Base-by-base conservation (phyloP, 352 stramenopile species). In the Pythium rhizo-oryzae region DNA sequence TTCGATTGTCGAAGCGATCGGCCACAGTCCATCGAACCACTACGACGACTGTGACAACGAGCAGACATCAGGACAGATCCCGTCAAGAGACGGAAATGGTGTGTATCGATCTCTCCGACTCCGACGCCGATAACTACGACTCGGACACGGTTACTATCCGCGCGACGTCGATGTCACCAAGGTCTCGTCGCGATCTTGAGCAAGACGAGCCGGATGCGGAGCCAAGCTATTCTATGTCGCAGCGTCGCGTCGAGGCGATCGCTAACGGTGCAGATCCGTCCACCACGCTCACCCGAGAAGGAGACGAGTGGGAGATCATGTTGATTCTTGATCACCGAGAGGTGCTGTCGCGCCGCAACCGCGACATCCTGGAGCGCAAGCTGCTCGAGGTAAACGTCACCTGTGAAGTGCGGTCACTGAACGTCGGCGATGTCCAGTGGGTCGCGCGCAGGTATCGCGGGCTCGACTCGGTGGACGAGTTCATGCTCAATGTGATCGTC, bases 281-380 rank as follows among this genome's bases (percentile, higher is more conserved):
- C 15, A 15, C 46, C 35, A 30, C 23, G 35, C 61, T 80, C 41
- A 74, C 72, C 54, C 69, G 44, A 54, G 72, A 52, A 18, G 72
- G 66, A 16, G 86, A 94, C 37, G 73, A 78, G 52, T 94, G 85
- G 88, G 85, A 94, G 55, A 60, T 96, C 30, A 79, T 94, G 23
- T 51, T 94, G 41, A 49, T 94, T 1, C 64, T 96, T n/a, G 88
- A 96, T 62, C 88, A 96, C 65, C 85, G 88, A 12, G 88, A 96
- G 65, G 76, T 94, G 23, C 67, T 93, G 9, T 91, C 88, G 47
- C 73, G 85, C 5, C 77, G 81, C 21, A 94, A 93, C 54, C 83
- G 82, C 24, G 76, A 77, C 37, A 88, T 94, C 47, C 58, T 96
- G 13, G 88, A 96, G 50, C 80, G 85, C 25, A 96, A 94, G 33